Evolutionary conservation across 2,329 filamentous ascomycete genomes (phyloP), one percentile per base, ranked within the genome.

Genomic region (Juglanconis oblonga): DNA sequence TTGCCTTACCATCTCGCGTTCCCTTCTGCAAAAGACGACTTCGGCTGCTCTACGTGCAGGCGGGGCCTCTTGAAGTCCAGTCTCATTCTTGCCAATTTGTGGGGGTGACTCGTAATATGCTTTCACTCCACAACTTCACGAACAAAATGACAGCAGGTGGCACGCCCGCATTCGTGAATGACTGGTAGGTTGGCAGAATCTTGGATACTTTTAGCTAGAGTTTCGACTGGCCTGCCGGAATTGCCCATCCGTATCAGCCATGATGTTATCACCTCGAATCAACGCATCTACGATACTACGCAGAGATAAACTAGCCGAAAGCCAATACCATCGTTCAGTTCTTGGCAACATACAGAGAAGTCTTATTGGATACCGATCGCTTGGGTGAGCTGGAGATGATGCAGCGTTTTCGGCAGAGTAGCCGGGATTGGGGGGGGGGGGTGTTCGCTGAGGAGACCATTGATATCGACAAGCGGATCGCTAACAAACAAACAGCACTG

Each of bases 21-120:
- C 33, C 58, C 58, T 40, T 59, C 58, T n/a, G 58, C 58, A 32
- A 59, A 56, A 2, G 53, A 56, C 5, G 58, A 59, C 40, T 47
- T 56, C n/a, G 58, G 52, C 45, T 59, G 58, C 36, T 56, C 44
- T 24, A 59, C 58, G 14, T 59, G 36, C 6, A 59, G 52, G 32
- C 48, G 52, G 33, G 58, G 58, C 38, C 38, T 59, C 24, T 49
- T 47, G 33, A 54, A 49, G 8, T 14, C 17, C 4, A 17, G 17
- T 29, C 44, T 47, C 44, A 47, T 47, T 17, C 9, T 47, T 9
- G 24, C 24, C 24, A 24, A 24, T 24, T 24, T 24, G 24, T 24
- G 24, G 24, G 8, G 44, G n/a, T 47, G 44, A 47, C 44, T 47
- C 44, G 40, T 47, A 29, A 10, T 47, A 17, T 47, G 24, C 24